Percentiles rank a stretch among this genome's conserved stretches.
Evolutionary conservation across 805 yeast genomes (phyloP).

Genomic region (Zygotorulaspora florentina): DNA sequence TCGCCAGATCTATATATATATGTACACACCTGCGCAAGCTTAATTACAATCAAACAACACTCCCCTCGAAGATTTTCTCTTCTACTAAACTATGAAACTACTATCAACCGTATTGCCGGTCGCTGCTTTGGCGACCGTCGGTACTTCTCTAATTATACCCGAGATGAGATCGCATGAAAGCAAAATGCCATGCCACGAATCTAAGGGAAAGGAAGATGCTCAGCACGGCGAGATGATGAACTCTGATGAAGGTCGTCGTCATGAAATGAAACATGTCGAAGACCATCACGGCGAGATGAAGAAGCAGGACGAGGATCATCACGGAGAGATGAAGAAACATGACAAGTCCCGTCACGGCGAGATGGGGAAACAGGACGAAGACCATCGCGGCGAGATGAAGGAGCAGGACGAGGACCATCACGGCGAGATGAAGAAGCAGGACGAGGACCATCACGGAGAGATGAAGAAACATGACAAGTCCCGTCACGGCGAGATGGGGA

Average conservation of each 20-base stretch:
- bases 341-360: slow-evolving; percentile 12
- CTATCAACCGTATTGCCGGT: slow-evolving; percentile 29
- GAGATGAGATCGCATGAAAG: slow-evolving; percentile 35
- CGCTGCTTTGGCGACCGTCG: slow-evolving; percentile 38
- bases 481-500: slow-evolving; percentile 10
- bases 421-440: slow-evolving; percentile 24
- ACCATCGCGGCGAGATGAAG: not conserved
- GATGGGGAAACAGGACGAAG: not conserved
- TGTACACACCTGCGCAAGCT: not conserved
- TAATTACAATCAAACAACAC: not conserved
- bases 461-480: not conserved
- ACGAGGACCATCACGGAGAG: slow-evolving; percentile 18
- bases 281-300: not conserved
- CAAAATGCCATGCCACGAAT: slow-evolving; percentile 7
- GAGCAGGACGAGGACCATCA: slow-evolving; percentile 33
- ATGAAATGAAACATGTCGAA: not conserved
- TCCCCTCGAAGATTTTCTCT: not conserved
- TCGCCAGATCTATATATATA: not conserved
- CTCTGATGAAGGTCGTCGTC: no score
- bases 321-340: slow-evolving; percentile 1
- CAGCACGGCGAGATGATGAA: not conserved
- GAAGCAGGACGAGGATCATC: slow-evolving; percentile 33
- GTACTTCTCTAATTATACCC: slow-evolving; percentile 62
- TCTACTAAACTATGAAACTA: slow-evolving; percentile 19
- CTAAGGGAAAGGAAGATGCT: not conserved